Base-by-base conservation (phyloP, 306 rosid genomes). In the Vigna reflexopilosa region DNA sequence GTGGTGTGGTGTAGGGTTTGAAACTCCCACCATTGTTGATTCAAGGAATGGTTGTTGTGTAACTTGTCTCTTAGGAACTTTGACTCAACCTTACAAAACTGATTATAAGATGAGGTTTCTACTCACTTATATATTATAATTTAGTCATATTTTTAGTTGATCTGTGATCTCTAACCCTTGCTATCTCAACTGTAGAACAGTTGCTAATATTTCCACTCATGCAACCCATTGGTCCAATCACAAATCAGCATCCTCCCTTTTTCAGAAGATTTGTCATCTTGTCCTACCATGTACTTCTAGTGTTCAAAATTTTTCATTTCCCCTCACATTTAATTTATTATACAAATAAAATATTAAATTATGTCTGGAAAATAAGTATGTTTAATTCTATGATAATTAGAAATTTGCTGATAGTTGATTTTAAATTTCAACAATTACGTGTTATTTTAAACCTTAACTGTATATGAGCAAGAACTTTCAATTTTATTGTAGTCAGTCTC, bases 221-320 rank as follows among this genome's bases (percentile, higher is more conserved):
- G 50, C 62, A 61, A 75, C 78, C 28, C 30, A n/a, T 74, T 3
- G 48, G 54, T 77, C 75, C 12, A 24, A 54, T 77, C 81, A n/a
- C 28, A 44, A 3, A 44, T 4, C 13, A 24, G 28, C 17, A 68
- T 42, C n/a, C 47, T 36, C 55, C 13, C 30, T 14, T 45, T 14
- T 36, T 42, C 36, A 10, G 55, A 38, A 15, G 13, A 13, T 66
- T 36, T 28, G 34, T 28, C 34, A 26, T 58, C 2, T 51, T 58
- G 66, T 83, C 80, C 66, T 24, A 5, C 72, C 58, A 16, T 34
- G 58, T 56, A 65, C 77, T 50, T 57, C 51, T 67, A 28, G 63
- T 57, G 63, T 22, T 57, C 4, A 20, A 55, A 58, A 17, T 3
- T 10, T 67, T 78, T 20, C 6, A 0, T 58, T 30, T 52, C 50